phyloP scores from a whole-genome alignment of 1,139 yeast species.

The Oligophagozyma castellii region DNA sequence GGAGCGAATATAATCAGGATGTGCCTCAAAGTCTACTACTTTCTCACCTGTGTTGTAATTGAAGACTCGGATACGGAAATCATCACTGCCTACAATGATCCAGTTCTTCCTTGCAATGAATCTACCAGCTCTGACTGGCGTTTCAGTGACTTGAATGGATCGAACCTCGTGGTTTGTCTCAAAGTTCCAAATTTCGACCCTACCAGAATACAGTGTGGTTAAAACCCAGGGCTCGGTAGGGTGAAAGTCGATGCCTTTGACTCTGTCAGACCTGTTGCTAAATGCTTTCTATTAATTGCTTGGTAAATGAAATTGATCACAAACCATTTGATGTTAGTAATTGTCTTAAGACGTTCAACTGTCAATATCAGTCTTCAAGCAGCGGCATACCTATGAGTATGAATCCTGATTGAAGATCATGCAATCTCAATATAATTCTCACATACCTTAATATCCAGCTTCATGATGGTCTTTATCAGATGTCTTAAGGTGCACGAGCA shows the following conservation, averaged over 20 bases:
- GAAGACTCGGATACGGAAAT: conserved; percentile 82
- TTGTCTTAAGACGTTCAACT: too few species aligned
- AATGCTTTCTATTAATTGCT: conserved; percentile 23
- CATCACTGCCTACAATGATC: conserved; percentile 95
- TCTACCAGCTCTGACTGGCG: conserved; percentile 92
- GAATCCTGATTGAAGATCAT: too few species aligned
- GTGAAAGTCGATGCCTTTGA: conserved; percentile 95
- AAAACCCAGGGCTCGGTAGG: conserved; percentile 96
- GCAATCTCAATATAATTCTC: too few species aligned
- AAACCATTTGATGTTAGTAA: too few species aligned
- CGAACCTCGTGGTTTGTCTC: conserved; percentile 59
- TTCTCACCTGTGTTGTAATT: conserved; percentile 94
- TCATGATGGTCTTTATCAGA: too few species aligned
- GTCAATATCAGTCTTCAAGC: too few species aligned
- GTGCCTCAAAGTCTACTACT: conserved; percentile 91
- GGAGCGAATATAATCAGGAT: conserved; percentile 89
- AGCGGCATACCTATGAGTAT: too few species aligned
- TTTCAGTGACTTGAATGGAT: conserved; percentile 76
- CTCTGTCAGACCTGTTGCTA: conserved; percentile 66
- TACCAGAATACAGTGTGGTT: conserved; percentile 70
- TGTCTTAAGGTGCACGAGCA: too few species aligned
- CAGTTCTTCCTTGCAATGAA: conserved; percentile 94
- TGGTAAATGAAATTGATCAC: too few species aligned
- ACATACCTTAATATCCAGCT: conserved; percentile 5
- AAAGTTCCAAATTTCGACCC: conserved; percentile 84